Conservation (phyloP, 2,329 filamentous ascomycete species). For the Hymenoscyphus repandus region DNA sequence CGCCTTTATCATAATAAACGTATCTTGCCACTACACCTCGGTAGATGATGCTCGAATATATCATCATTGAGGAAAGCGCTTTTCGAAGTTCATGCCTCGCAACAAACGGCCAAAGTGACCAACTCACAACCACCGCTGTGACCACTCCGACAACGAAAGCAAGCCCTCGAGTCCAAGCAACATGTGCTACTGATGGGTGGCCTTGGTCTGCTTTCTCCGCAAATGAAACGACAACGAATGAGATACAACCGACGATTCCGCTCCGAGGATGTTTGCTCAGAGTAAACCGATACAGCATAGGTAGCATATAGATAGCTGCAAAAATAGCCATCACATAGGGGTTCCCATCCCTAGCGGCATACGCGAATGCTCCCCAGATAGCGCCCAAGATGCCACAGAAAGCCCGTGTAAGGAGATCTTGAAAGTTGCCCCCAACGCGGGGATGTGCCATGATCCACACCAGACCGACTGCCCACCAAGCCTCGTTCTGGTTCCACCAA, state of each 20-base stretch:
- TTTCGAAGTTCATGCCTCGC: slow-evolving; percentile 53
- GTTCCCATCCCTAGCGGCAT: slow-evolving; percentile 45
- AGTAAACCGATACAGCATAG: slow-evolving; percentile 53
- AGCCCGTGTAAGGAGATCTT: slow-evolving; percentile 49
- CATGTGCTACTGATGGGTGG: slow-evolving; percentile 33
- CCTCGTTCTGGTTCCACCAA: slow-evolving; percentile 52
- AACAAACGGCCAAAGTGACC: slow-evolving; percentile 57
- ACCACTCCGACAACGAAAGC: slow-evolving; percentile 50
- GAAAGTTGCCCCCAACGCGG: slow-evolving; percentile 51
- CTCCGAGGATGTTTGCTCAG: slow-evolving; percentile 52
- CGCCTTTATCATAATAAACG: slow-evolving; percentile 51
- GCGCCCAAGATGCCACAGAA: slow-evolving; percentile 47
- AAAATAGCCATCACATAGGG: slow-evolving; percentile 51
- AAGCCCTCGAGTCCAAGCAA: slow-evolving; percentile 43
- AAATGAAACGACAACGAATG: slow-evolving; percentile 50
- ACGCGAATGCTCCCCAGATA: slow-evolving; percentile 49
- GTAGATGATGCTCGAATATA: slow-evolving; percentile 54
- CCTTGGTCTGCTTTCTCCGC: slow-evolving; percentile 28
- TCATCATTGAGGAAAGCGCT: slow-evolving; percentile 50
- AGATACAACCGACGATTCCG: slow-evolving; percentile 52
- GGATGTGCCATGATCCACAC: slow-evolving; percentile 51
- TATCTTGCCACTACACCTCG: slow-evolving; percentile 49
- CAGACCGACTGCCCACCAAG: slow-evolving; percentile 54
- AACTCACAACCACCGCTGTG: slow-evolving; percentile 50
- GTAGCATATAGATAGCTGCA: slow-evolving; percentile 51